Base-by-base conservation (phyloP, 1,284 basidiomycete species). In the Cutaneotrichosporon spelunceum region DNA sequence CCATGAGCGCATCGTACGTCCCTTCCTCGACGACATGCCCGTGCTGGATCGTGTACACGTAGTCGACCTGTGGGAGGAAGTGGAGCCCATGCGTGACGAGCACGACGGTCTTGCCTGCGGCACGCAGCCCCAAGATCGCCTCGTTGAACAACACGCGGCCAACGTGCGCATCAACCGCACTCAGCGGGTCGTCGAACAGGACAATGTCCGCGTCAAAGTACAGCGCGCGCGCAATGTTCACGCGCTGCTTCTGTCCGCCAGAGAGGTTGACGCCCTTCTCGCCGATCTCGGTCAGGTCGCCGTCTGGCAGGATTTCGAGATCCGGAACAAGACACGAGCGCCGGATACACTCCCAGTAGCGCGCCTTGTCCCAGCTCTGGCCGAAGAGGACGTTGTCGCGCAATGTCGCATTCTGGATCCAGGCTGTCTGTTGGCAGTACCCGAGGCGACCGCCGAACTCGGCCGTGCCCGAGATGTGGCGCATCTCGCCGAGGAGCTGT, bases 171-270 rank as follows among this genome's bases (percentile, higher is more conserved):
- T 90, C 91, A 29, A 91, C 82, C 33, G 88, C 88, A 6, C 85
- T 87, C 16, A 88, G 81, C 6, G 89, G 89, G 68, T 93, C 91
- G 69, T 93, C 90, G 62, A 92, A 87, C 27, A 93, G 87, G 68
- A 91, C 86, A 62, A 95, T 88, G 60, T 92, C 90, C 0, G 89
- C 86, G 66, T 89, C 82, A 71, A 85, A 89, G 79, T 95, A 96
- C 60, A 94, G 87, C 0, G 90, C 87, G 53, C 93, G 86, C 48
- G 88, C 90, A 56, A 93, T 76, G 63, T 77, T 79, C 70, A 83
- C 77, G 7, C 92, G 72, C 60, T 74, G 75, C 57, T 75, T 77
- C 56, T 74, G 72, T 53, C 73, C 74, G 56, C 76, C 78, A 7
- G 72, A 76, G 16, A 80, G 66, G 65, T 77, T 80, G 65, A 78